These are phyloP conservation scores for Triticum timopheevii DNA, from an alignment of 176 grass and related monocot genomes.

Conservation along the genomic window DNA sequence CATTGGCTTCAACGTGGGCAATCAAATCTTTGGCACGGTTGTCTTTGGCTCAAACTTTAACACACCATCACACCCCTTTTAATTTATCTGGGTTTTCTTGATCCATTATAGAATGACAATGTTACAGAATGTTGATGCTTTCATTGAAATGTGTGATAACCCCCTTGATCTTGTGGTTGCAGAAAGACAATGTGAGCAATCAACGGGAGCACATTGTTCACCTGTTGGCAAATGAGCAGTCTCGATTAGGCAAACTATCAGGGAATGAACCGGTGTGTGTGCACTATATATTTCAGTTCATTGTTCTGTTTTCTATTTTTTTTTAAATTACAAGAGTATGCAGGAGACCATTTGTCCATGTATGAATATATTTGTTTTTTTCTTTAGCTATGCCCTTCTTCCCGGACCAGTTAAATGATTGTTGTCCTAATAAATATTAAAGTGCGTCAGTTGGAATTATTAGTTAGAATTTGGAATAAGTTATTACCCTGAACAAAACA, in stretches of 20 bases:
- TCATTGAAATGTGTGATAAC: not conserved
- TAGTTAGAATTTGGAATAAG: not conserved
- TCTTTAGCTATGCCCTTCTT: not conserved
- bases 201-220: conserved; percentile 91
- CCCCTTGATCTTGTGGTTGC: conserved; percentile 22
- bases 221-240: conserved; percentile 91
- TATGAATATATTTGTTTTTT: not conserved
- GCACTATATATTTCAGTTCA: not conserved
- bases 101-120: conserved; percentile 14
- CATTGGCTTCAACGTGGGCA: not conserved
- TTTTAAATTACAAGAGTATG: not conserved
- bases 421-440: not conserved
- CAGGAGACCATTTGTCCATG: not conserved
- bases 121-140: not conserved
- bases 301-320: not conserved
- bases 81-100: not conserved
- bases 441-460: not conserved
- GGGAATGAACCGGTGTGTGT: conserved; percentile 75
- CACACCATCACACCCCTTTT: not conserved
- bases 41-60: not conserved
- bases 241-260: conserved; percentile 59
- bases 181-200: conserved; percentile 88
- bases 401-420: not conserved
- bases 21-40: not conserved
- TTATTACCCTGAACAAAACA: not conserved